phyloP scores from a whole-genome alignment of 1,284 basidiomycete species.

The Apiotrichum gracile region DNA sequence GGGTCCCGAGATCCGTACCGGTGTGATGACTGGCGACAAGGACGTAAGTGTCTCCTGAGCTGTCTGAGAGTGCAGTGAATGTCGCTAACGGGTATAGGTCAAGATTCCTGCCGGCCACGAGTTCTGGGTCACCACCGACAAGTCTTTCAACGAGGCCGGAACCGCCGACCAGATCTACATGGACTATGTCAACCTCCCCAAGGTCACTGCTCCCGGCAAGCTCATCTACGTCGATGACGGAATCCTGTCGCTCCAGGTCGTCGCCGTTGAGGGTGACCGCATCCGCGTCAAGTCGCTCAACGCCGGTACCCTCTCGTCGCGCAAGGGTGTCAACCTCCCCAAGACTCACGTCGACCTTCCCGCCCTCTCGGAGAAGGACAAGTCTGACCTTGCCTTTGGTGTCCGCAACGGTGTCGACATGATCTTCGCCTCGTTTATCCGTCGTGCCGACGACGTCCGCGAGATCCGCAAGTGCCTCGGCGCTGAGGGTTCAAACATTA shows the following conservation, averaged over 20 bases:
- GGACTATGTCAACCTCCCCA: conserved; percentile 89
- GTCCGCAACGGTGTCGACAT: conserved; percentile 98
- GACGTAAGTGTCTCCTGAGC: conserved; percentile 59
- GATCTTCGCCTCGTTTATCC: conserved; percentile 97
- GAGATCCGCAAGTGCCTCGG: conserved; percentile 88
- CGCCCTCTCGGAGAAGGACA: conserved; percentile 96
- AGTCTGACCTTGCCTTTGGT: conserved; percentile 88
- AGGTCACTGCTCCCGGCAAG: conserved; percentile 92
- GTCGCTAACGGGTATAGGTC: conserved; percentile 51
- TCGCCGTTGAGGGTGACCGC: conserved; percentile 72
- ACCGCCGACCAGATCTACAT: conserved; percentile 79
- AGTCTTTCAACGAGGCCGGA: conserved; percentile 69
- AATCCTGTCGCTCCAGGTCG: conserved; percentile 88
- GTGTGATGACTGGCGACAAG: conserved; percentile 76
- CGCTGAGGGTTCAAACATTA: conserved; percentile 84
- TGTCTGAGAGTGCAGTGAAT: background rate
- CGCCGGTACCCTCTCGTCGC: conserved; percentile 86
- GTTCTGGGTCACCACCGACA: conserved; percentile 84
- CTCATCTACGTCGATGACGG: conserved; percentile 96
- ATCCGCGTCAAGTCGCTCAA: conserved; percentile 87
- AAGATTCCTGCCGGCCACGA: conserved; percentile 87
- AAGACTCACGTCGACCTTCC: conserved; percentile 98
- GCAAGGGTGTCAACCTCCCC: conserved; percentile 99
- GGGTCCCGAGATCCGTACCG: conserved; percentile 99
- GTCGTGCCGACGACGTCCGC: conserved; percentile 81